These are phyloP conservation scores for Neurospora sp. DNA, from an alignment of 495 filamentous ascomycete genomes.

Conservation along the genomic window DNA sequence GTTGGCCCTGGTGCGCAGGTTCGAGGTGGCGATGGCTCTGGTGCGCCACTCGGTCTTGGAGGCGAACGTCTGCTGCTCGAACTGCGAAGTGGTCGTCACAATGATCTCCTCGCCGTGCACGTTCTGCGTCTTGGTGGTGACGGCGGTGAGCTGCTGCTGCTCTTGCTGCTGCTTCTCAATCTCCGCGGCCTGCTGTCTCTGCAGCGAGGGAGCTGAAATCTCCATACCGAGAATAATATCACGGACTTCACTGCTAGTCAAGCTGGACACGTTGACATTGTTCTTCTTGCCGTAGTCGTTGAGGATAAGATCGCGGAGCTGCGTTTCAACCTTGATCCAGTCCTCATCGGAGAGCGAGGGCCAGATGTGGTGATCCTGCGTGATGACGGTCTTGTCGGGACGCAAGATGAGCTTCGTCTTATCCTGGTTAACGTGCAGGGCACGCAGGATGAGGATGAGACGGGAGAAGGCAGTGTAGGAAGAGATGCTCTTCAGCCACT, in stretches of 20 bases:
- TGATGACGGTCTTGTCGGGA: conserved; percentile 98
- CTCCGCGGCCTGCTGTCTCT: conserved; percentile 96
- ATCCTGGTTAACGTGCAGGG: conserved; percentile 94
- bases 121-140: conserved; percentile 97
- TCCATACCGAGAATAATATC: conserved; percentile 99
- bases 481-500: conserved; percentile 97
- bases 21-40: conserved; percentile 89
- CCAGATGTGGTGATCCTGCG: conserved; percentile 99
- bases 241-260: conserved; percentile 93
- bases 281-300: conserved; percentile 99
- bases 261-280: conserved; percentile 93
- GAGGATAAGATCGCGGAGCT: conserved; percentile 88
- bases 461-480: conserved; percentile 98
- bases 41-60: conserved; percentile 99
- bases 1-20: conserved; percentile 88
- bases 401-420: conserved; percentile 95
- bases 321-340: conserved; percentile 98
- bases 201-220: conserved; percentile 95
- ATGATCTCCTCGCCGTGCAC: conserved; percentile 96
- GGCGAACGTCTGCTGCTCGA: conserved; percentile 93
- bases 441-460: conserved; percentile 87
- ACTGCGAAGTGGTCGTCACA: conserved; percentile 94
- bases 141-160: conserved; percentile 90
- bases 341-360: conserved; percentile 89
- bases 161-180: conserved; percentile 99